Evolutionary conservation across 805 yeast species (phyloP).

Genomic region (Ogataea pini): DNA sequence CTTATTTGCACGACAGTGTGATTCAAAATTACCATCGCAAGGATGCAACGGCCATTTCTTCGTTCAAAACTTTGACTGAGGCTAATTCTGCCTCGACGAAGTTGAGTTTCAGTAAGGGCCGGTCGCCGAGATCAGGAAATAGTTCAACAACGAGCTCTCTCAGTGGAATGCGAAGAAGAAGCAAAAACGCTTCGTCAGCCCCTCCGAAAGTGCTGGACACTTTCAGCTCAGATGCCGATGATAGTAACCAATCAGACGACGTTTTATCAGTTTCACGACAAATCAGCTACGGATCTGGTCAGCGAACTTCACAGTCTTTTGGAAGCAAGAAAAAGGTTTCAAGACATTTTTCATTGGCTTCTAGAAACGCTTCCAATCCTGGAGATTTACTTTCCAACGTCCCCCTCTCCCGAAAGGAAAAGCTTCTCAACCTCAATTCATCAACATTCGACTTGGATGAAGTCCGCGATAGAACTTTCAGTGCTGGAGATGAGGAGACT

Average conservation of each 20-base stretch:
- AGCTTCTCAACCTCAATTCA: background rate
- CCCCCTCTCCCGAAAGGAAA: constrained; percentile 45
- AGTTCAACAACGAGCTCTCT: constrained; percentile 7
- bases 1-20: constrained; percentile 55
- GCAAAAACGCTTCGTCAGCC: constrained; percentile 3
- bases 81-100: constrained; percentile 6
- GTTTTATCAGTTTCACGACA: constrained; percentile 4
- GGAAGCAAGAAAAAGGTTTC: constrained; percentile 29
- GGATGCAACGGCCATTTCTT: constrained; percentile 4
- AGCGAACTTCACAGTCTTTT: constrained; percentile 1
- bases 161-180: background rate
- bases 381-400: constrained; percentile 85
- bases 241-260: constrained; percentile 23
- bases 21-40: constrained; percentile 10
- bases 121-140: background rate
- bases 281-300: background rate
- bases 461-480: constrained; percentile 41
- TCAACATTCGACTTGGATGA: constrained; percentile 25
- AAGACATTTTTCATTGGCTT: constrained; percentile 52
- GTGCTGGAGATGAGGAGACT: constrained; percentile 63
- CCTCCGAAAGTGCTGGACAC: constrained; percentile 13
- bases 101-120: background rate
- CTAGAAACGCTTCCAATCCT: constrained; percentile 66
- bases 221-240: constrained; percentile 29
- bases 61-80: constrained; percentile 11